Percentiles rank a stretch among this genome's conserved stretches.
phyloP scores from a whole-genome alignment of 129 eudicot species.

The Chrysanthemum makinoi region DNA sequence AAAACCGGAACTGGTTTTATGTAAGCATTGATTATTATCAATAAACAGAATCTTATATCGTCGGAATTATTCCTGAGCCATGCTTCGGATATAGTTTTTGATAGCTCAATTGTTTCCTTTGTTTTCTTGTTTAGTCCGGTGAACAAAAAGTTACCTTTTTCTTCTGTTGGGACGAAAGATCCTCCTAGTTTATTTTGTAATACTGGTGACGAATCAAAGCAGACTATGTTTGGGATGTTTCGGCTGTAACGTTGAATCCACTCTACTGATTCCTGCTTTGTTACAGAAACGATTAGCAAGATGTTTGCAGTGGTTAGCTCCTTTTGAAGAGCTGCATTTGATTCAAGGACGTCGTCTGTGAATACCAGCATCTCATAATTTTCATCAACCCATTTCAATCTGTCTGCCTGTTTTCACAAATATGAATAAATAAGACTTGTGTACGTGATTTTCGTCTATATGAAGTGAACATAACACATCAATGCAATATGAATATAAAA shows the following conservation, averaged over 20 bases:
- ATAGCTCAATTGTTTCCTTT: constrained; percentile 53
- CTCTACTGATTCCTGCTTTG: constrained; percentile 50
- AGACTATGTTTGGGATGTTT: constrained; percentile 56
- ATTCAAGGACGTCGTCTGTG: constrained; percentile 42
- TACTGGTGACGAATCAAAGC: constrained; percentile 78
- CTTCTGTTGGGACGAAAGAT: constrained; percentile 28
- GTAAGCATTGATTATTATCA: constrained; percentile 76
- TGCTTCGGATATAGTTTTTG: constrained; percentile 65
- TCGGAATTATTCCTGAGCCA: constrained; percentile 85
- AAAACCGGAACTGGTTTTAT: constrained; percentile 75
- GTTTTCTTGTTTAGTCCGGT: constrained; percentile 36
- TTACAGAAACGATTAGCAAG: constrained; percentile 66
- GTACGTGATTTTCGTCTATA: not conserved
- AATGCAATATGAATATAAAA: not conserved
- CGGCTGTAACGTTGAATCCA: constrained; percentile 52
- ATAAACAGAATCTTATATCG: constrained; percentile 80
- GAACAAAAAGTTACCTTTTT: constrained; percentile 29
- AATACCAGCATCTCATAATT: constrained; percentile 68
- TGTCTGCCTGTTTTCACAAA: constrained; percentile 53
- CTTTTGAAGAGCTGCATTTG: constrained; percentile 37
- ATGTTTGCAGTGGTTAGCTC: constrained; percentile 50
- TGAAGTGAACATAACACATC: no score
- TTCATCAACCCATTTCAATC: constrained; percentile 85
- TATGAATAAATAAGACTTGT: constrained; percentile 3
- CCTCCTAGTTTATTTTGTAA: constrained; percentile 74